A percentile compares a stretch with the other conserved stretches of the same genome.
These are phyloP conservation scores for Flueggea neowawraea DNA, from an alignment of 441 rosid species.

Conservation along the genomic window DNA sequence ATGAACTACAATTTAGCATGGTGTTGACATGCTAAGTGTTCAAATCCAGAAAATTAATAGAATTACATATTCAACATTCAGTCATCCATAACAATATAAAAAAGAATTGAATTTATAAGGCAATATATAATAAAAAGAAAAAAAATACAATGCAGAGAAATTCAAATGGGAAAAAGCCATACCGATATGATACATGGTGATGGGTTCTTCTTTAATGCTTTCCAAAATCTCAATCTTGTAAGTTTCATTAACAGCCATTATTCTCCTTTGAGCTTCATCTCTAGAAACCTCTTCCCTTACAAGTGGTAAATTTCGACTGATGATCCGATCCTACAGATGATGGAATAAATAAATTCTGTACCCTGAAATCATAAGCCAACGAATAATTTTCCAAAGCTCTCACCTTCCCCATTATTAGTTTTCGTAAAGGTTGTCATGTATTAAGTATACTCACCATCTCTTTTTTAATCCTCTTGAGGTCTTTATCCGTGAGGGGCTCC, in stretches of 20 bases:
- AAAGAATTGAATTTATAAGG: no score
- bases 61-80: no score
- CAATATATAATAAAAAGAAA: no score
- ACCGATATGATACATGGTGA: slow-evolving; percentile 93
- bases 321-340: slow-evolving; percentile 85
- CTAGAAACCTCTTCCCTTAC: slow-evolving; percentile 81
- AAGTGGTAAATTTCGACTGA: slow-evolving; percentile 80
- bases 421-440: slow-evolving; percentile 4
- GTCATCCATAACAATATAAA: background rate
- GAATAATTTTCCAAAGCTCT: slow-evolving; percentile 20
- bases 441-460: slow-evolving; percentile 73
- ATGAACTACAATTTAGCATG: background rate
- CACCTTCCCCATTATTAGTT: slow-evolving; percentile 6
- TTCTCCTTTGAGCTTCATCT: slow-evolving; percentile 80
- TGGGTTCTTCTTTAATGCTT: slow-evolving; percentile 73
- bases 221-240: slow-evolving; percentile 95
- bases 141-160: background rate
- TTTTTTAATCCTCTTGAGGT: slow-evolving; percentile 88
- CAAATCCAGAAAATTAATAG: no score
- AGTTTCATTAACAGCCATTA: slow-evolving; percentile 73
- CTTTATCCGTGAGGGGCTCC: slow-evolving; percentile 85
- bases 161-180: slow-evolving; percentile 1
- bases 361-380: slow-evolving; percentile 40
- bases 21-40: no score
- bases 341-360: slow-evolving; percentile 36